phyloP scores from a whole-genome alignment of 2,329 filamentous ascomycete species.

The Dactylellina cionopaga region DNA sequence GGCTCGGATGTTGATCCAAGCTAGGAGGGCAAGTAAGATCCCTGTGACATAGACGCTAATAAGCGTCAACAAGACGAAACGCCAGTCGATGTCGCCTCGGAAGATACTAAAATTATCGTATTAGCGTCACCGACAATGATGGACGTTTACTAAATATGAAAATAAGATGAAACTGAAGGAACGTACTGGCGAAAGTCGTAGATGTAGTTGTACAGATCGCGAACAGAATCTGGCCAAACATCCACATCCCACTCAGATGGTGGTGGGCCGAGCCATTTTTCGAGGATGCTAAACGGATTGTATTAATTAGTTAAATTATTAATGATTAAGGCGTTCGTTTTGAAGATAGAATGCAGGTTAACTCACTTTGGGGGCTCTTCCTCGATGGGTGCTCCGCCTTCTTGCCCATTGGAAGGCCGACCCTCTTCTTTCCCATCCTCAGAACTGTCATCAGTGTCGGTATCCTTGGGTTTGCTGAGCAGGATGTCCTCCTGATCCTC shows the following conservation, averaged over 20 bases:
- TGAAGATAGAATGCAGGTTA: too few relatives aligned
- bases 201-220: not conserved
- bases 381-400: too few relatives aligned
- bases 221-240: not conserved
- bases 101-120: too few relatives aligned
- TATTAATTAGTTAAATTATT: not conserved
- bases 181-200: not conserved
- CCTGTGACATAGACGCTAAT: too few relatives aligned
- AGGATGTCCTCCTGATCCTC: not conserved
- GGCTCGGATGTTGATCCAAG: too few relatives aligned
- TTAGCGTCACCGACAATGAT: not conserved
- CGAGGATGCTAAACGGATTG: not conserved
- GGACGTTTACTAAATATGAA: not conserved
- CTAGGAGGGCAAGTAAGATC: too few relatives aligned
- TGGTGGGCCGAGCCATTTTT: not conserved
- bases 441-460: not conserved
- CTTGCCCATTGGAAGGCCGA: too few relatives aligned
- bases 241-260: conserved; percentile 7
- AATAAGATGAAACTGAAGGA: not conserved
- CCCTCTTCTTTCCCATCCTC: too few relatives aligned
- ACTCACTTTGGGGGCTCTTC: too few relatives aligned
- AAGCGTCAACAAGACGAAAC: too few relatives aligned
- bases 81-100: too few relatives aligned
- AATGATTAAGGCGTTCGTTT: too few relatives aligned
- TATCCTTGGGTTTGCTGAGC: not conserved